Conservation (phyloP, 2,329 filamentous ascomycete species). For the Ceratocystis albifundus region DNA sequence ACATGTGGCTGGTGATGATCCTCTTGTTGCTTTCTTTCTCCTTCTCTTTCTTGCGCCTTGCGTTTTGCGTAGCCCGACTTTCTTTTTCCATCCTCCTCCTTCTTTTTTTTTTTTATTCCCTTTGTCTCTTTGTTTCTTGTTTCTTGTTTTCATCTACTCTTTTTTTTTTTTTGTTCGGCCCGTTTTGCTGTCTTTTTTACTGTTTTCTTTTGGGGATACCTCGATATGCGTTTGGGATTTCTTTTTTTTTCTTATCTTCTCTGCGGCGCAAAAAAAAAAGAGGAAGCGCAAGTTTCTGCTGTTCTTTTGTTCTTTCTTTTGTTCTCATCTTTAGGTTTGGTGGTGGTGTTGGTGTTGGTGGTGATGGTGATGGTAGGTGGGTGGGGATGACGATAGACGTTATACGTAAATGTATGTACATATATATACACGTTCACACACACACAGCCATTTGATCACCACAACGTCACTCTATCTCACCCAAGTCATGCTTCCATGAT, state of each 20-base stretch:
- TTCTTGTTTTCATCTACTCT: background rate
- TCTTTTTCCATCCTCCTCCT: background rate
- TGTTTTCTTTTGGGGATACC: conserved; percentile 23
- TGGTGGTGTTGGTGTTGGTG: conserved; percentile 13
- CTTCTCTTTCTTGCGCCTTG: conserved; percentile 11
- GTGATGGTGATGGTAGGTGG: background rate
- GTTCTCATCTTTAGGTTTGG: background rate
- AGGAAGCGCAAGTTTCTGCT: conserved; percentile 15
- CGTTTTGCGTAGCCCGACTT: conserved; percentile 1
- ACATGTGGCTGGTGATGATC: background rate
- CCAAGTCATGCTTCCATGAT: no score
- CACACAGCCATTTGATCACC: background rate
- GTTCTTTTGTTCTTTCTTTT: conserved; percentile 7
- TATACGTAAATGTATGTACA: conserved; percentile 19
- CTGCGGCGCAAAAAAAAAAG: conserved; percentile 16
- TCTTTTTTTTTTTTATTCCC: background rate
- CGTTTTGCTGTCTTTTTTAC: background rate
- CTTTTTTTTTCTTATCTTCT: background rate
- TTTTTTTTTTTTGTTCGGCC: no score
- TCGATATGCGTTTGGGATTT: conserved; percentile 18
- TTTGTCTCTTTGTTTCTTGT: conserved; percentile 18
- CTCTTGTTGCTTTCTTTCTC: conserved; percentile 11
- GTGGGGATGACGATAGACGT: conserved; percentile 20
- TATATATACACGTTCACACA: conserved; percentile 10
- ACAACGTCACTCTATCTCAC: background rate